A percentile compares a stretch with the other conserved stretches of the same genome.
Conservation (phyloP, 106 monocot genomes). For the Allium sativum region DNA sequence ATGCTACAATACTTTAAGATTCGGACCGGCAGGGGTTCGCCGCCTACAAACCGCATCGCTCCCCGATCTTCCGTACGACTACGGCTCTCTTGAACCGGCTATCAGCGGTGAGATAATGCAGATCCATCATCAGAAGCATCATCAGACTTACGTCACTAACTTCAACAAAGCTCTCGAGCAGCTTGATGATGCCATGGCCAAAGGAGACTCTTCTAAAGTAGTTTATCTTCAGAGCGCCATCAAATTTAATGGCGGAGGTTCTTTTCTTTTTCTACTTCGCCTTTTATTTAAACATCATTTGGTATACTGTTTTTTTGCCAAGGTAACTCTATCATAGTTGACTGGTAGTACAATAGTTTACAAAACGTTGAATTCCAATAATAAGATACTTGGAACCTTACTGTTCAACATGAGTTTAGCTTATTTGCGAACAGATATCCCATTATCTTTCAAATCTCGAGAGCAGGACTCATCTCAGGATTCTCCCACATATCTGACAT, state of each 20-base stretch:
- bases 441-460: too few species aligned
- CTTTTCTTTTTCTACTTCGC: not conserved
- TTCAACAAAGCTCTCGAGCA: conserved; percentile 97
- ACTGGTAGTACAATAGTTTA: not conserved
- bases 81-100: conserved; percentile 82
- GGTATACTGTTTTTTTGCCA: too few species aligned
- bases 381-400: too few species aligned
- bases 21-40: conserved; percentile 18
- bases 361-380: too few species aligned
- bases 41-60: conserved; percentile 56
- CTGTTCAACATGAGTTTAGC: too few species aligned
- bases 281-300: not conserved
- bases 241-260: conserved; percentile 99
- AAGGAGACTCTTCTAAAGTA: conserved; percentile 69
- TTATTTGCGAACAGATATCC: too few species aligned
- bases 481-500: too few species aligned
- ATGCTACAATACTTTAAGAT: conserved; percentile 22
- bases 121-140: conserved; percentile 96
- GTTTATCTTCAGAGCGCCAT: conserved; percentile 85
- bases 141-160: conserved; percentile 90
- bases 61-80: conserved; percentile 88
- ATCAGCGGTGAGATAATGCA: conserved; percentile 98
- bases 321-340: too few species aligned
- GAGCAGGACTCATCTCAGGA: too few species aligned
- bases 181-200: conserved; percentile 70